Conservation (phyloP, 345 rosid genomes). For the Eutrema heterophyllum region DNA sequence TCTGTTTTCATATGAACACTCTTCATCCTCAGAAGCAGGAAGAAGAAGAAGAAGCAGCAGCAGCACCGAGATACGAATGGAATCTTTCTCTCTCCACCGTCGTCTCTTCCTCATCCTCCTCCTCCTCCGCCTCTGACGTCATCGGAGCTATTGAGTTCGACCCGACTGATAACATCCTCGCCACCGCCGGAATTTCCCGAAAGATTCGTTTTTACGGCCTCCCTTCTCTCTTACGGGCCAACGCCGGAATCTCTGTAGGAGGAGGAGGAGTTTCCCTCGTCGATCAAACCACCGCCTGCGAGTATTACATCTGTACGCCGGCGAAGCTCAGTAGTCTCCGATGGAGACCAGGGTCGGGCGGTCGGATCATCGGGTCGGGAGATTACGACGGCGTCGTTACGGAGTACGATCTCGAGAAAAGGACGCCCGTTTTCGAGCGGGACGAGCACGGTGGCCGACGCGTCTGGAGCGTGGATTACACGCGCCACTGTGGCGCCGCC, state of each 20-base stretch:
- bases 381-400: slow-evolving; percentile 92
- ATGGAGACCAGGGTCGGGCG: slow-evolving; percentile 59
- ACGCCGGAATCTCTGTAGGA: not conserved
- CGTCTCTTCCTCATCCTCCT: slow-evolving; percentile 35
- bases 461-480: slow-evolving; percentile 86
- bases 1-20: slow-evolving; percentile 32
- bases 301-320: slow-evolving; percentile 65
- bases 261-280: not conserved
- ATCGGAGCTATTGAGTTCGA: slow-evolving; percentile 85
- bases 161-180: slow-evolving; percentile 51
- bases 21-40: slow-evolving; percentile 20
- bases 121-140: slow-evolving; percentile 47
- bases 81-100: slow-evolving; percentile 60
- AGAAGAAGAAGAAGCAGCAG: slow-evolving; percentile 17
- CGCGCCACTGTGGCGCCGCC: slow-evolving; percentile 29
- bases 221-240: slow-evolving; percentile 28
- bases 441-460: slow-evolving; percentile 94
- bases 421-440: slow-evolving; percentile 62
- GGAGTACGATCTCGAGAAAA: slow-evolving; percentile 73
- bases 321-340: slow-evolving; percentile 85
- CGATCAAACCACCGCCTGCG: slow-evolving; percentile 56
- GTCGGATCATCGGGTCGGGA: slow-evolving; percentile 64
- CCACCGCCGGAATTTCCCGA: slow-evolving; percentile 85
- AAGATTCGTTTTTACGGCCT: slow-evolving; percentile 68
- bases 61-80: slow-evolving; percentile 53